Evolutionary conservation across 2,329 filamentous ascomycete species (phyloP), one percentile per base, ranked within the genome.

Genomic region (Aspergillus sp.): DNA sequence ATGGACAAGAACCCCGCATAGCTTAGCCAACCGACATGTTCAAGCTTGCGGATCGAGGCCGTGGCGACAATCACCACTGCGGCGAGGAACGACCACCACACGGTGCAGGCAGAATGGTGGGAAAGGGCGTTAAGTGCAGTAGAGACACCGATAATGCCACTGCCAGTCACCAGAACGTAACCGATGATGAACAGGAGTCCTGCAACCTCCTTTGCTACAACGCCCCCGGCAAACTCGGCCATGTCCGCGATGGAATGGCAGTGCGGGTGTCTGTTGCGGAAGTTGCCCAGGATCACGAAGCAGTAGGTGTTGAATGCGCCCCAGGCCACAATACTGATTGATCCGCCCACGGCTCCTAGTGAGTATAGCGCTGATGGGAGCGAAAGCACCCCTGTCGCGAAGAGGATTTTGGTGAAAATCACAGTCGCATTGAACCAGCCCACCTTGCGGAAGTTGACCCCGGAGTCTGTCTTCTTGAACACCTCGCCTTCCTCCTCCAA

Each of bases 11-110:
- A 86, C 0, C 85, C 86, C 11, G 78, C 79, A 80, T 83, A 88
- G 0, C 83, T 85, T 44, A 87, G 71, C 82, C 83, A 87, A 3
- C 81, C 83, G 57, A 88, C 82, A 63, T 86, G 82, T 51, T 83
- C 78, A 63, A 86, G 82, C 56, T 83, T 87, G 60, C 84, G 80
- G 5, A 85, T 77, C 24, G 78, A 81, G 1, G 83, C 82, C 5
- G 79, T 75, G 12, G 53, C 48, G 0, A 76, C 61, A 24, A 80
- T 80, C 8, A 85, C 77, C 7, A 80, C 70, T 2, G 82, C 80
- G 0, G 82, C 81, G 4, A 87, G 68, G 24, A 86, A 75, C 8
- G 79, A 77, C 70, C 79, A 87, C 74, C 77, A 84, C 15, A 84
- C 83, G 0, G 84, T 86, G 65, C 85, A 88, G 3, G 81, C 73